Base-by-base conservation (phyloP, 768 basidiomycete species). In the Lentinula guzmanii region DNA sequence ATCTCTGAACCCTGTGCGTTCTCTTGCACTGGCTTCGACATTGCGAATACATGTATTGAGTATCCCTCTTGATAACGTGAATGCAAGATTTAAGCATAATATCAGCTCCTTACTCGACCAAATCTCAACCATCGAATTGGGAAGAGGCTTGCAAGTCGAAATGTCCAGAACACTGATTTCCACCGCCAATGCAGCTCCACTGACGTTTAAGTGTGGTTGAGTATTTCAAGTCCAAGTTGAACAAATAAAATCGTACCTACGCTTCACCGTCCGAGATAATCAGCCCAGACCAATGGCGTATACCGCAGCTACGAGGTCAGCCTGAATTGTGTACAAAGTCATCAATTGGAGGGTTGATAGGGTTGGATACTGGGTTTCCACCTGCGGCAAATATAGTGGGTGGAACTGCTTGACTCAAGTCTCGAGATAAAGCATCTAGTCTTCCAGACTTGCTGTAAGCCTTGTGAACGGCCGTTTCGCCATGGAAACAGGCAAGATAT, bases 31-130 rank as follows among this genome's bases (percentile, higher is more conserved):
- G 60, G 89, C 86, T 70, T 98, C 95, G 0, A 95, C 98, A 66
- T 99, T 98, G 61, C 95, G 78, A 7, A 95, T 86, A 71, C 96
- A 99, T 10, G 87, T 84, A 65, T 90, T 91, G 63, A 98, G 74
- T 57, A 98, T 96, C 59, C 93, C 90, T 42, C 95, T 83, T 65
- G 90, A 93, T 75, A 95, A 85, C 60, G n/a, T 54, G 16, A 39
- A 50, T 53, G 37, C 15, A 43, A 52, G 35, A n/a, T 33, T 10
- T 21, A 34, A 24, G 5, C 16, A 39, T 7, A 52, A 10, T 18
- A 34, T 21, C 21, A 10, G n/a, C 11, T 60, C n/a, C 71, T 59
- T 50, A 71, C 70, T 34, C 52, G 68, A 65, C 72, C 73, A 77
- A 61, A 77, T 65, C 52, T 79, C 77, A 31, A 79, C 75, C 72